Conservation (phyloP, 129 eudicot genomes). For the Centrapalus pauciflorus region DNA sequence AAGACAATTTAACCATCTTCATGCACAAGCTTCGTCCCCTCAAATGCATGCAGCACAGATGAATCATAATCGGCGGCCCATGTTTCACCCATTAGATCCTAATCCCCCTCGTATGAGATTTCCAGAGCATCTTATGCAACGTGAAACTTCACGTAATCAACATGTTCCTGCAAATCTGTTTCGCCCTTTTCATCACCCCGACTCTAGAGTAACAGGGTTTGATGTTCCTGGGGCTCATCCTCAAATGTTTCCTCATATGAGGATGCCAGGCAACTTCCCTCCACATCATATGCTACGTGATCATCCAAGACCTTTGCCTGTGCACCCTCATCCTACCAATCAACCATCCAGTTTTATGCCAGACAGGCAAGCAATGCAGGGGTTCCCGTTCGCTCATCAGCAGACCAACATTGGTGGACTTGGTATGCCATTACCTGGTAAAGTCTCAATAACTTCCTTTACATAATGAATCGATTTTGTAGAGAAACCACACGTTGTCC, state of each 20-base stretch:
- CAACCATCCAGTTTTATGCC: constrained; percentile 38
- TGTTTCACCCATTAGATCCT: constrained; percentile 49
- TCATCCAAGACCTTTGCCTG: constrained; percentile 47
- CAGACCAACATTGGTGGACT: constrained; percentile 49
- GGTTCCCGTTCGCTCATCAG: constrained; percentile 58
- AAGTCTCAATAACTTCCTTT: background rate
- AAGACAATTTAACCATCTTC: constrained; percentile 32
- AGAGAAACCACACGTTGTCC: background rate
- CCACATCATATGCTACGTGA: constrained; percentile 52
- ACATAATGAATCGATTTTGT: background rate
- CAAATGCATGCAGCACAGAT: constrained; percentile 42
- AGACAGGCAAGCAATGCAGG: constrained; percentile 56
- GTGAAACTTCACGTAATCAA: constrained; percentile 40
- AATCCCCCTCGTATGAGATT: constrained; percentile 71
- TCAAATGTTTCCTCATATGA: constrained; percentile 72
- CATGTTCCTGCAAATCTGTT: constrained; percentile 49
- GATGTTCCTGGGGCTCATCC: constrained; percentile 61
- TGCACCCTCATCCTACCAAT: constrained; percentile 37
- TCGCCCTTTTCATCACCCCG: constrained; percentile 49
- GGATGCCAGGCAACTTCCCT: constrained; percentile 52
- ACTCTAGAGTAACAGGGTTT: constrained; percentile 51
- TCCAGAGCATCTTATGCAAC: constrained; percentile 51
- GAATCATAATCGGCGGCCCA: constrained; percentile 48
- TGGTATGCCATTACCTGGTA: constrained; percentile 73
- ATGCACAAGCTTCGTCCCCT: constrained; percentile 35